phyloP scores from a whole-genome alignment of 371 early-diverging fungal species.

The Mucor mucedo region DNA sequence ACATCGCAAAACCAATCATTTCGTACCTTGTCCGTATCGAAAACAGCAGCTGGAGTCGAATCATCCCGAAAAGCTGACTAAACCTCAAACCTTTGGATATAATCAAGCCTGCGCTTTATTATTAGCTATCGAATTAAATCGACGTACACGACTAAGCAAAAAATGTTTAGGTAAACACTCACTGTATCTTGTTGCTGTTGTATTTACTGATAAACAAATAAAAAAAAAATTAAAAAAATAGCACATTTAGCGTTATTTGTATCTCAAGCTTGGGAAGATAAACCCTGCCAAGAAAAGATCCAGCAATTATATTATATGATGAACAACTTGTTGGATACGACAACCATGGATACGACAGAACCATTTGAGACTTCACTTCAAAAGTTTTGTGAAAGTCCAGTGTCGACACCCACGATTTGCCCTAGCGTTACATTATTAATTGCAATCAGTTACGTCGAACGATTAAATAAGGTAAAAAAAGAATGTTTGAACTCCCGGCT shows the following conservation, averaged over 20 bases:
- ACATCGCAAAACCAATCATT: constrained; percentile 8
- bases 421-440: constrained; percentile 58
- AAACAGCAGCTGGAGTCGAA: constrained; percentile 21
- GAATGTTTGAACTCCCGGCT: constrained; percentile 7
- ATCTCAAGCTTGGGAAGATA: constrained; percentile 48
- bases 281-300: constrained; percentile 35
- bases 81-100: constrained; percentile 29
- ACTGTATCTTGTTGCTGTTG: constrained; percentile 5
- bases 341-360: constrained; percentile 28
- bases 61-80: constrained; percentile 17
- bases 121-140: constrained; percentile 47
- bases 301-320: constrained; percentile 38
- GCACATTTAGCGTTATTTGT: constrained; percentile 46
- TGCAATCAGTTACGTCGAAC: constrained; percentile 62
- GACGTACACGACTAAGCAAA: constrained; percentile 29
- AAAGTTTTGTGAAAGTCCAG: constrained; percentile 33
- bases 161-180: constrained; percentile 37
- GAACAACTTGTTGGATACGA: constrained; percentile 34
- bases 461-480: constrained; percentile 56
- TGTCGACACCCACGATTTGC: constrained; percentile 44
- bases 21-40: constrained; percentile 23
- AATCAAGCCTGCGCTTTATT: constrained; percentile 40
- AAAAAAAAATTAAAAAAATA: constrained; percentile 9
- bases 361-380: constrained; percentile 38
- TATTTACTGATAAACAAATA: background rate